phyloP scores from a whole-genome alignment of 164 flowering plant species.

The Aristolochia californica region DNA sequence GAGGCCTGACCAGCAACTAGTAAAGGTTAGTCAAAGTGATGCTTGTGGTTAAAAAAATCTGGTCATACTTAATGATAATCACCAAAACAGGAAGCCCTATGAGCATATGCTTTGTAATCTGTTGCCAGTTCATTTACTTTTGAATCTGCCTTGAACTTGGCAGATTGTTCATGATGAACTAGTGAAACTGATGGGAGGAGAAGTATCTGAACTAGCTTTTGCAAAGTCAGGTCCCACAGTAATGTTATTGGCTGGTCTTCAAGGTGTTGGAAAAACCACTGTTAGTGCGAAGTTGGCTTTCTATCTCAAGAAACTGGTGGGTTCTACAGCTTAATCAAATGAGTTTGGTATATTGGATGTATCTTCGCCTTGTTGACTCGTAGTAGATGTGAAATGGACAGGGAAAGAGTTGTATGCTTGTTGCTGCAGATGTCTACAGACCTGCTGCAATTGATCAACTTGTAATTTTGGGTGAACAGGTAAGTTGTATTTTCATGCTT shows the following conservation, averaged over 20 bases:
- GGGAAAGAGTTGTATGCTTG: slow-evolving; percentile 91
- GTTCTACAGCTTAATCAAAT: background rate
- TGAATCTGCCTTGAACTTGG: background rate
- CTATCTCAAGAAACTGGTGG: slow-evolving; percentile 88
- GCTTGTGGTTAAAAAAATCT: too few species aligned
- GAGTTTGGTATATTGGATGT: background rate
- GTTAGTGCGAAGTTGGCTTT: slow-evolving; percentile 86
- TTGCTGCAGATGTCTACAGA: slow-evolving; percentile 95
- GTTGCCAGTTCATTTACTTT: background rate
- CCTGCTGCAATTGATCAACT: slow-evolving; percentile 99
- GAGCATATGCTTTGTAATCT: too few species aligned
- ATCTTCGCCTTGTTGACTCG: background rate
- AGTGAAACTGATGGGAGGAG: slow-evolving; percentile 97
- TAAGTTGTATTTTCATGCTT: slow-evolving; percentile 14
- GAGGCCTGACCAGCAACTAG: slow-evolving; percentile 92
- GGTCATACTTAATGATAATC: too few species aligned
- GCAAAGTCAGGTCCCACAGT: slow-evolving; percentile 83
- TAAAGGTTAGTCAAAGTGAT: slow-evolving; percentile 81
- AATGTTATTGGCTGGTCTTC: slow-evolving; percentile 88
- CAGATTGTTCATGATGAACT: slow-evolving; percentile 92
- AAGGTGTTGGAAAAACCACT: slow-evolving; percentile 99
- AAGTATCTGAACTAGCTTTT: slow-evolving; percentile 80
- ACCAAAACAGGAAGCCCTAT: background rate
- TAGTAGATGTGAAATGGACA: slow-evolving; percentile 19
- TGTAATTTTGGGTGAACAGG: slow-evolving; percentile 84